Evolutionary conservation across 805 yeast species (phyloP).

Genomic region (Maudiozyma pseudohumilis): DNA sequence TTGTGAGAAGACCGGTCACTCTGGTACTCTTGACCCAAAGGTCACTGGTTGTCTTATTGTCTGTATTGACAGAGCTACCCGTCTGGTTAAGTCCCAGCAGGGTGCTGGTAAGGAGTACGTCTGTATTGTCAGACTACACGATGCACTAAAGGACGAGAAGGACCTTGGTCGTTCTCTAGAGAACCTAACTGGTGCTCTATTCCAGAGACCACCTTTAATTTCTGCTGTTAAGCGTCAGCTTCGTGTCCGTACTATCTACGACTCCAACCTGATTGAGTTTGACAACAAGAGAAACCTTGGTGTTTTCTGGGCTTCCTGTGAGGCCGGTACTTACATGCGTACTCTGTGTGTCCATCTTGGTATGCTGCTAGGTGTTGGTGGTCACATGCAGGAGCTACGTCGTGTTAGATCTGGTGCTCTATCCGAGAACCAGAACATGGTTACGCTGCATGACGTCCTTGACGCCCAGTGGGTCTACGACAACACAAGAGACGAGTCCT

Average conservation of each 20-base stretch:
- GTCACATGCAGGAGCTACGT: slow-evolving; percentile 99
- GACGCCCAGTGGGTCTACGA: slow-evolving; percentile 98
- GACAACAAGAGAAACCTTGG: slow-evolving; percentile 91
- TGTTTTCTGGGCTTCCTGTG: slow-evolving; percentile 99
- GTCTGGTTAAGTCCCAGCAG: slow-evolving; percentile 96
- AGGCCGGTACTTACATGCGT: slow-evolving; percentile 99
- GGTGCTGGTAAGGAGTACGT: slow-evolving; percentile 99
- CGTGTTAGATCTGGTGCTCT: slow-evolving; percentile 98
- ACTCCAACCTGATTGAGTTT: slow-evolving; percentile 88
- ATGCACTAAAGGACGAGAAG: slow-evolving; percentile 81
- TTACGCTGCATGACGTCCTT: slow-evolving; percentile 91
- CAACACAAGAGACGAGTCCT: slow-evolving; percentile 93
- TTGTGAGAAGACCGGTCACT: slow-evolving; percentile 96
- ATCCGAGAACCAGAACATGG: slow-evolving; percentile 81
- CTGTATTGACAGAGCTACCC: slow-evolving; percentile 95
- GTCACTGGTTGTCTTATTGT: slow-evolving; percentile 98
- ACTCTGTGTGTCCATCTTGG: slow-evolving; percentile 98
- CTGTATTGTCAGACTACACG: slow-evolving; percentile 93
- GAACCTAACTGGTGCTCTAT: slow-evolving; percentile 94
- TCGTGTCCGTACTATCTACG: slow-evolving; percentile 96
- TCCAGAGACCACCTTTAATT: slow-evolving; percentile 98
- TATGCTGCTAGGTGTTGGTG: slow-evolving; percentile 97
- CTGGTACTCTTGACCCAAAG: slow-evolving; percentile 97
- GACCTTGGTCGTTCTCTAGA: slow-evolving; percentile 82
- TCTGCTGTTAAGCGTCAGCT: slow-evolving; percentile 98